A percentile compares a stretch with the other conserved stretches of the same genome.
These are phyloP conservation scores for Babesia bigemina DNA, from an alignment of 169 alveolate species.

Conservation along the genomic window DNA sequence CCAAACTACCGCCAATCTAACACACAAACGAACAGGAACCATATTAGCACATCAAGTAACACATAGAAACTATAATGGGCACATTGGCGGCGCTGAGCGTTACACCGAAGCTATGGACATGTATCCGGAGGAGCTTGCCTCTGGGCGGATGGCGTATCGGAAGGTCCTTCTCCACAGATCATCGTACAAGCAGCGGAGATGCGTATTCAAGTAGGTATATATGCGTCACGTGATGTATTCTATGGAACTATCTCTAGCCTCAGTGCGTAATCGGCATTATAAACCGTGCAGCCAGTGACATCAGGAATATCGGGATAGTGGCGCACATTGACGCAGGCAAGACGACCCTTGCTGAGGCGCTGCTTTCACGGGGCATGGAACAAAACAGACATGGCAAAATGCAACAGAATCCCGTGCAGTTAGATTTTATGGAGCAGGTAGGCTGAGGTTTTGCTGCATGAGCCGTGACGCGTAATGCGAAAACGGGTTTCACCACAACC, in stretches of 20 bases:
- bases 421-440: slow-evolving; percentile 90
- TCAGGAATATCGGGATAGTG: slow-evolving; percentile 86
- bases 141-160: not conserved
- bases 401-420: slow-evolving; percentile 19
- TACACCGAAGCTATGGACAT: not conserved
- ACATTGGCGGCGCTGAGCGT: not conserved
- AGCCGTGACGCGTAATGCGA: not conserved
- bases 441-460: slow-evolving; percentile 31
- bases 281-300: slow-evolving; percentile 20
- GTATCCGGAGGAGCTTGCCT: not conserved
- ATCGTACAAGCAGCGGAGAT: not conserved
- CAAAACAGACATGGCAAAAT: not conserved
- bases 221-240: not conserved
- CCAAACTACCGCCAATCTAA: too few species aligned
- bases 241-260: not conserved
- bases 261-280: not conserved
- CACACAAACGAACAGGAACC: too few species aligned
- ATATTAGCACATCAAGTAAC: too few species aligned
- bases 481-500: not conserved
- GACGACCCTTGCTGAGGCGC: slow-evolving; percentile 95
- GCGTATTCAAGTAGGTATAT: slow-evolving; percentile 8
- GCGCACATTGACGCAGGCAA: slow-evolving; percentile 99
- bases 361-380: slow-evolving; percentile 81
- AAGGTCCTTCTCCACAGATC: not conserved
- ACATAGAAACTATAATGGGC: not conserved